A percentile compares a stretch with the other conserved stretches of the same genome.
phyloP scores from a whole-genome alignment of 345 rosid species.

The Lumnitzera racemosa region DNA sequence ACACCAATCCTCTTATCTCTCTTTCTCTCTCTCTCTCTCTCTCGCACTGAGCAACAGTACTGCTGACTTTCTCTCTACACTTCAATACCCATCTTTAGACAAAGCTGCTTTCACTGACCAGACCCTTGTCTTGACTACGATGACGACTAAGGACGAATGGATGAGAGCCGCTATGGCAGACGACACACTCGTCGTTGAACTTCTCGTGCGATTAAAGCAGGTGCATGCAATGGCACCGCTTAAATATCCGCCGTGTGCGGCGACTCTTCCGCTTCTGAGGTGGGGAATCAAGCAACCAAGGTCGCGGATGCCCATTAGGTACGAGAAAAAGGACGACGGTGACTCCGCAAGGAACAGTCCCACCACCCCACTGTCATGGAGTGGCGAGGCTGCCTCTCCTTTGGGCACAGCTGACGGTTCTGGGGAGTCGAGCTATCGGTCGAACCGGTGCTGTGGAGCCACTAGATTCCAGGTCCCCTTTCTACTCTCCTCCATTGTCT shows the following conservation, averaged over 20 bases:
- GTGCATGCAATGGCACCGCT: slow-evolving; percentile 20
- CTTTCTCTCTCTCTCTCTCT: neutral
- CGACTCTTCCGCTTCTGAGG: slow-evolving; percentile 14
- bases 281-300: slow-evolving; percentile 59
- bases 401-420: slow-evolving; percentile 43
- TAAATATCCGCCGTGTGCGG: slow-evolving; percentile 15
- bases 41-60: neutral
- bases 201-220: slow-evolving; percentile 47
- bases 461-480: slow-evolving; percentile 62
- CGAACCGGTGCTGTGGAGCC: slow-evolving; percentile 17
- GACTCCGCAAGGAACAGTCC: slow-evolving; percentile 34
- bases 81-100: no score
- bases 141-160: slow-evolving; percentile 51
- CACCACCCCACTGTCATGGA: slow-evolving; percentile 61
- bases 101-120: no score
- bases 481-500: slow-evolving; percentile 4
- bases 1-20: slow-evolving; percentile 8
- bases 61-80: no score
- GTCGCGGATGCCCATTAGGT: slow-evolving; percentile 35
- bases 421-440: slow-evolving; percentile 47
- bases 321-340: slow-evolving; percentile 33
- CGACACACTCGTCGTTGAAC: slow-evolving; percentile 56
- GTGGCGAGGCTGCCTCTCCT: slow-evolving; percentile 41
- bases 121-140: slow-evolving; percentile 11
- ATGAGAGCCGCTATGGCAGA: slow-evolving; percentile 63